Conservation (phyloP, 148 eudicot genomes). For the Heliosperma pusillum region DNA sequence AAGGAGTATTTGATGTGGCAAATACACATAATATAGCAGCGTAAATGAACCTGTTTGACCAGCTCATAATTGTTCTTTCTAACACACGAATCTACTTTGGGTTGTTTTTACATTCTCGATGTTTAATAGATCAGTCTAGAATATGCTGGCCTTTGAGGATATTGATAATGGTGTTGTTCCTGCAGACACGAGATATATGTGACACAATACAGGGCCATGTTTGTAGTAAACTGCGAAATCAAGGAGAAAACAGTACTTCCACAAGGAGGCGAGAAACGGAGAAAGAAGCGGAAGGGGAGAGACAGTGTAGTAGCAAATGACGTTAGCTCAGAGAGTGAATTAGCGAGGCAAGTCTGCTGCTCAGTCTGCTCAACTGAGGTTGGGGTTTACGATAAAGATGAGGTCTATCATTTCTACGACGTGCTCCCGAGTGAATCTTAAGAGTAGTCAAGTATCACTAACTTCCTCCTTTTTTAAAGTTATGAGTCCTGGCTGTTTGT, state of each 20-base stretch:
- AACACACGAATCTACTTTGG: not conserved
- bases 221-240: slow-evolving; percentile 67
- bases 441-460: not conserved
- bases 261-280: slow-evolving; percentile 42
- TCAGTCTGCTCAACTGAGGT: slow-evolving; percentile 78
- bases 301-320: slow-evolving; percentile 10
- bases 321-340: slow-evolving; percentile 29
- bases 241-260: slow-evolving; percentile 36
- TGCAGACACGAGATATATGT: slow-evolving; percentile 71
- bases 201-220: slow-evolving; percentile 77
- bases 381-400: slow-evolving; percentile 85
- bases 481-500: not conserved
- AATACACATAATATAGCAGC: too few species aligned
- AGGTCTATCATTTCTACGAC: slow-evolving; percentile 81
- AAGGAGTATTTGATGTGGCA: not conserved
- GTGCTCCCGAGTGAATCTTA: slow-evolving; percentile 83
- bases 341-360: slow-evolving; percentile 61
- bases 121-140: not conserved
- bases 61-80: not conserved
- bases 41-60: not conserved
- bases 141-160: not conserved
- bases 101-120: not conserved
- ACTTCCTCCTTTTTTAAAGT: not conserved
- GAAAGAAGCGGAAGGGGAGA: slow-evolving; percentile 40
- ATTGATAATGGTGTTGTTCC: not conserved